phyloP scores from a whole-genome alignment of 2,329 filamentous ascomycete species.

The Tolypocladium ovalisporum region DNA sequence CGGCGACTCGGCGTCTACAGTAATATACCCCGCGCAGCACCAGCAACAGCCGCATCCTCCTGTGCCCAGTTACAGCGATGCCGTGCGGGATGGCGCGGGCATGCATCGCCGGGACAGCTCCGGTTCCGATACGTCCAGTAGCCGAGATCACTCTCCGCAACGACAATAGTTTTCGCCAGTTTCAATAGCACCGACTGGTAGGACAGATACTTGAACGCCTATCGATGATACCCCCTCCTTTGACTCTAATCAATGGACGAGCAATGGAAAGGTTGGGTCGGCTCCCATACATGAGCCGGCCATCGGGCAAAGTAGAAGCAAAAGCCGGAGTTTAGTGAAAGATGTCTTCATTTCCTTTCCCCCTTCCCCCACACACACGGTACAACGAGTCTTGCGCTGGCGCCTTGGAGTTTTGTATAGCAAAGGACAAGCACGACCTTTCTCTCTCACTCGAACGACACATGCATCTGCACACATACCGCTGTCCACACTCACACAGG shows the following conservation, averaged over 20 bases:
- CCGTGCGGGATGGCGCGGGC: conserved; percentile 42
- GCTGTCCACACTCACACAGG: background rate
- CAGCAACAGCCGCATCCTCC: conserved; percentile 38
- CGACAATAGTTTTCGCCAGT: background rate
- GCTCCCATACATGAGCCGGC: conserved; percentile 1
- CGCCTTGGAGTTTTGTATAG: conserved; percentile 13
- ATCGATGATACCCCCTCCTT: background rate
- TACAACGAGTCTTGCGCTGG: conserved; percentile 4
- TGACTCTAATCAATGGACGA: background rate
- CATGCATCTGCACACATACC: background rate
- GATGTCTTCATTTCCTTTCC: background rate
- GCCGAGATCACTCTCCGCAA: background rate
- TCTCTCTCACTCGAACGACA: background rate
- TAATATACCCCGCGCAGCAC: conserved; percentile 1
- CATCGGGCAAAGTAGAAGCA: background rate
- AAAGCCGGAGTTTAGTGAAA: background rate
- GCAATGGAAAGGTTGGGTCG: conserved; percentile 1
- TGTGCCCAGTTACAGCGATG: conserved; percentile 75
- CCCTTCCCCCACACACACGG: background rate
- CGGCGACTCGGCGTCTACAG: conserved; percentile 30
- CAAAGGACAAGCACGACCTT: conserved; percentile 8
- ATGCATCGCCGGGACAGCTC: conserved; percentile 13
- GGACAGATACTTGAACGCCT: background rate
- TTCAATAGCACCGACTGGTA: background rate
- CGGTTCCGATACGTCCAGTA: conserved; percentile 6